Conservation (phyloP, 1,284 basidiomycete genomes). For the Rhodotorula sp. region DNA sequence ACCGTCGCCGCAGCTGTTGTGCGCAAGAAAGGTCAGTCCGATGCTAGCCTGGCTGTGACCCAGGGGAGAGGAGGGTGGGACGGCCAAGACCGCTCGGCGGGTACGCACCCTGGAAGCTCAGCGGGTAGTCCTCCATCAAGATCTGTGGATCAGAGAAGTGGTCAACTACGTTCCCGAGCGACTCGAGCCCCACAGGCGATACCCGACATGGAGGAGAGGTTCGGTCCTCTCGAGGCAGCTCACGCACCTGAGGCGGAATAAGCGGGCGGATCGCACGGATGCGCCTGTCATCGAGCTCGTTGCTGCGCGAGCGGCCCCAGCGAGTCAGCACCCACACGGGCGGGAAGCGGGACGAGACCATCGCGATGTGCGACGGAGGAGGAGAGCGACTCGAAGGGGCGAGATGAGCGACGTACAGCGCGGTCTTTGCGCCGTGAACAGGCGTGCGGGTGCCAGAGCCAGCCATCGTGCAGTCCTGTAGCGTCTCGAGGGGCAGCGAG, state of each 20-base stretch:
- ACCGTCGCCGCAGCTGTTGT: conserved; percentile 76
- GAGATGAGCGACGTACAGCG: neutral
- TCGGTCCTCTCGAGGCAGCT: neutral
- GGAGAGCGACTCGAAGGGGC: neutral
- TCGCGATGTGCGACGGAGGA: neutral
- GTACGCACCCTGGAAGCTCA: conserved; percentile 51
- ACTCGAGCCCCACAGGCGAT: too few species aligned
- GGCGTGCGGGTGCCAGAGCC: neutral
- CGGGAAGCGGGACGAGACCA: neutral
- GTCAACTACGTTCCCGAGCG: neutral
- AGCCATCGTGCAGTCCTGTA: too few species aligned
- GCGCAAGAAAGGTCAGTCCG: conserved; percentile 43
- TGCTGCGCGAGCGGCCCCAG: neutral
- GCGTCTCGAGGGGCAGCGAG: neutral
- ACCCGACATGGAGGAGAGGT: too few species aligned
- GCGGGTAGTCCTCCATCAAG: conserved; percentile 79
- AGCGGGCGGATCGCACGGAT: conserved; percentile 67
- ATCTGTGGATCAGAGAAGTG: conserved; percentile 58
- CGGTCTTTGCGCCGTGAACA: conserved; percentile 3
- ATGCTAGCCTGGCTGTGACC: conserved; percentile 42
- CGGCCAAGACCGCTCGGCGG: neutral
- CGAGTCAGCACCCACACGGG: neutral
- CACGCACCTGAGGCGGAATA: conserved; percentile 60
- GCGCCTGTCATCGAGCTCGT: conserved; percentile 71
- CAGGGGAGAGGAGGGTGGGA: conserved; percentile 45